A percentile compares a stretch with the other conserved stretches of the same genome.
These are phyloP conservation scores for Yamadazyma nakazawae DNA, from an alignment of 805 yeast species.

Conservation along the genomic window DNA sequence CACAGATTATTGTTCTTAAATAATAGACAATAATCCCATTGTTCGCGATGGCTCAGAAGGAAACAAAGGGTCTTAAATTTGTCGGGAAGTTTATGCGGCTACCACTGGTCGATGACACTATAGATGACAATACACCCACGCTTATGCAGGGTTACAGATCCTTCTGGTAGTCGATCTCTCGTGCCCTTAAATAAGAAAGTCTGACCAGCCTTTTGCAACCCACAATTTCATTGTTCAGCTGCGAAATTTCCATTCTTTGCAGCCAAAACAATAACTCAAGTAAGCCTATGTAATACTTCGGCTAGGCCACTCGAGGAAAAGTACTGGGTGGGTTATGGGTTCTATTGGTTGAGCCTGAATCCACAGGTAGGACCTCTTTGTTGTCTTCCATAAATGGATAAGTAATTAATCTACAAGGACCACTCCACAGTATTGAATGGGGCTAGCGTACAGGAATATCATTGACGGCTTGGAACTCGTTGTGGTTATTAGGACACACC, in stretches of 20 bases:
- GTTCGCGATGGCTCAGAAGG: not conserved
- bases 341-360: too few relatives aligned
- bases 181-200: too few relatives aligned
- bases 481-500: too few relatives aligned
- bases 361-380: too few relatives aligned
- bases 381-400: not conserved
- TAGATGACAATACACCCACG: not conserved
- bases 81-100: not conserved
- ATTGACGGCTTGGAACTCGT: too few relatives aligned
- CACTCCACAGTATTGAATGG: too few relatives aligned
- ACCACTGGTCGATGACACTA: conserved; percentile 1
- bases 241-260: not conserved
- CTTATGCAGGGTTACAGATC: not conserved
- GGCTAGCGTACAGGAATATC: too few relatives aligned
- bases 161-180: too few relatives aligned
- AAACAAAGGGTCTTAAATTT: conserved; percentile 1
- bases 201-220: not conserved
- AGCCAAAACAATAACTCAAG: not conserved
- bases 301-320: not conserved
- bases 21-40: not conserved
- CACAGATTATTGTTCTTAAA: not conserved
- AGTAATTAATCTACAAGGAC: too few relatives aligned
- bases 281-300: too few relatives aligned
- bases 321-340: too few relatives aligned
- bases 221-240: not conserved